phyloP scores from a whole-genome alignment of 371 early-diverging fungal genomes.

The Apophysomyces trapeziformis region DNA sequence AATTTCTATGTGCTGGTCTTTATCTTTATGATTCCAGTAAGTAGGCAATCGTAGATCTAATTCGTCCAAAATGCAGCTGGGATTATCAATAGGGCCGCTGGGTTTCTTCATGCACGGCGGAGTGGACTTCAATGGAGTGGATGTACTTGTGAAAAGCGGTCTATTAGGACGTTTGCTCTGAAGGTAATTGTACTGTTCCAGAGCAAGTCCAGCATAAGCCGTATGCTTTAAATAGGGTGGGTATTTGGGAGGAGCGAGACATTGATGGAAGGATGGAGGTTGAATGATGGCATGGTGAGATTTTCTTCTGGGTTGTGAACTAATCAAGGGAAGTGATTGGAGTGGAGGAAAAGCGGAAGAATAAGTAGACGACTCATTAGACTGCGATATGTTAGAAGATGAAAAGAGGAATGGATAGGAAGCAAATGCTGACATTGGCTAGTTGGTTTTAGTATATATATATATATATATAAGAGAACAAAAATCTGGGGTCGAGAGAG shows the following conservation, averaged over 20 bases:
- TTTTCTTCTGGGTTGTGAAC: constrained; percentile 13
- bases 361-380: constrained; percentile 17
- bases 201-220: constrained; percentile 30
- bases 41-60: constrained; percentile 58
- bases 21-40: constrained; percentile 68
- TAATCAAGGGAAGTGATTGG: constrained; percentile 14
- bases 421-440: background rate
- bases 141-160: constrained; percentile 6
- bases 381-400: constrained; percentile 11
- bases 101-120: constrained; percentile 13
- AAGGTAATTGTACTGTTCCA: constrained; percentile 32
- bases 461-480: no score
- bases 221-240: constrained; percentile 46
- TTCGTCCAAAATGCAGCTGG: constrained; percentile 15
- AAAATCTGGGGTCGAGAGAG: no score
- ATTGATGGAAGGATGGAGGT: constrained; percentile 18
- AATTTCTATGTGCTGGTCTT: constrained; percentile 60
- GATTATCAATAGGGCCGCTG: background rate
- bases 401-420: constrained; percentile 11
- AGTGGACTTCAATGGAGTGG: constrained; percentile 15
- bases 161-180: constrained; percentile 24
- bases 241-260: constrained; percentile 35
- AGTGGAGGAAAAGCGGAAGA: constrained; percentile 22
- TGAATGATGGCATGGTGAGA: constrained; percentile 2
- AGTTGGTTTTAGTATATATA: no score